Percentiles rank a stretch among this genome's conserved stretches.
Conservation (phyloP, 192 early-diverging fungal species). For the Coemansia sp. region DNA sequence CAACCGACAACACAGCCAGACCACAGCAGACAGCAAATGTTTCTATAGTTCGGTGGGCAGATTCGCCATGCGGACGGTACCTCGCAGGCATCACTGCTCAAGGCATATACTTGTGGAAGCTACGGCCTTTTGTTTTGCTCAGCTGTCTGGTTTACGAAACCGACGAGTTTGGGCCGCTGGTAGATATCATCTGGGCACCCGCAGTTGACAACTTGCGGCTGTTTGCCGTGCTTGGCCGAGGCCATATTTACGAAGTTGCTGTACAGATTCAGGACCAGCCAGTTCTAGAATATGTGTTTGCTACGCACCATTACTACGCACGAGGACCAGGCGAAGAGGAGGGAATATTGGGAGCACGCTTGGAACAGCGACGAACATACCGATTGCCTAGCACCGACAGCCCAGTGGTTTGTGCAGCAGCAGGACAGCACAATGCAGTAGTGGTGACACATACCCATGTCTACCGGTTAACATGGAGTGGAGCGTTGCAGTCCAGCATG, state of each 20-base stretch:
- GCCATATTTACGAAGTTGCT: conserved; percentile 35
- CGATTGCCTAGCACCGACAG: conserved; percentile 19
- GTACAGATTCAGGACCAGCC: conserved; percentile 22
- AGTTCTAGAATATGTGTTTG: conserved; percentile 41
- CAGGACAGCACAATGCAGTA: conserved; percentile 12
- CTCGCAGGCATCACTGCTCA: conserved; percentile 32
- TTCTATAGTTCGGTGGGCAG: conserved; percentile 24
- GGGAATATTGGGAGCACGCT: conserved; percentile 22
- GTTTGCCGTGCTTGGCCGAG: conserved; percentile 27
- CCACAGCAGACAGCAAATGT: neutral
- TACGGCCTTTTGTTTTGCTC: conserved; percentile 42
- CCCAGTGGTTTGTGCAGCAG: conserved; percentile 23
- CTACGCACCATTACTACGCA: conserved; percentile 42
- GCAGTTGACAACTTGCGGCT: conserved; percentile 7
- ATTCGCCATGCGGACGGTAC: conserved; percentile 24
- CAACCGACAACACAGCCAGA: neutral
- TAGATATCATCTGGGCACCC: conserved; percentile 28
- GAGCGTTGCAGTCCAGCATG: conserved; percentile 13
- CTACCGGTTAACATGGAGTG: conserved; percentile 30
- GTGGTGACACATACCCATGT: conserved; percentile 29
- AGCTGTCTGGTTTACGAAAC: conserved; percentile 38
- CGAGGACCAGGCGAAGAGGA: conserved; percentile 47
- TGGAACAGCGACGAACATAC: conserved; percentile 39
- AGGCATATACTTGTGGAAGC: conserved; percentile 44
- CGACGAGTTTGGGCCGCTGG: conserved; percentile 36